Evolutionary conservation across 2,329 filamentous ascomycete genomes (phyloP).

Genomic region (Trichoderma oligosporum): DNA sequence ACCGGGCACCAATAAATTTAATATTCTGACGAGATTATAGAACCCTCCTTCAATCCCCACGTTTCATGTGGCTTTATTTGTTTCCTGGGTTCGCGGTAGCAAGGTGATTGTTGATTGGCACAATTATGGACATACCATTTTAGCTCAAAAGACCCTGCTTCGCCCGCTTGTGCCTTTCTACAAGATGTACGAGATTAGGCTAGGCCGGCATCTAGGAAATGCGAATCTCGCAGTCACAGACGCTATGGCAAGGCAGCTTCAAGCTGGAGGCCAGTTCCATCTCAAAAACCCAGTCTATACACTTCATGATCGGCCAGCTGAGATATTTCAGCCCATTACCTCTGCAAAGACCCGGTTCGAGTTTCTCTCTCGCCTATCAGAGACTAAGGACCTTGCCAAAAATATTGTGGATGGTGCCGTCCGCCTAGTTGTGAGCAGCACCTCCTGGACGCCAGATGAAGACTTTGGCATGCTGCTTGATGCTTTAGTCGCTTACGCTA

Average conservation of each 20-base stretch:
- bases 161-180: slow-evolving; percentile 78
- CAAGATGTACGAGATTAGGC: slow-evolving; percentile 69
- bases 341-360: slow-evolving; percentile 43
- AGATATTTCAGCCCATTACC: slow-evolving; percentile 71
- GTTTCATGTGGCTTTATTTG: slow-evolving; percentile 67
- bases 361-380: slow-evolving; percentile 63
- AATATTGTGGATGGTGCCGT: slow-evolving; percentile 56
- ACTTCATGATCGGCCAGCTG: slow-evolving; percentile 81
- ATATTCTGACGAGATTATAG: slow-evolving; percentile 38
- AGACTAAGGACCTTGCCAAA: slow-evolving; percentile 57
- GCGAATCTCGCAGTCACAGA: slow-evolving; percentile 84
- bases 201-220: slow-evolving; percentile 63
- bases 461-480: slow-evolving; percentile 87
- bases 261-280: slow-evolving; percentile 54
- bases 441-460: slow-evolving; percentile 96
- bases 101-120: slow-evolving; percentile 94
- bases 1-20: not conserved
- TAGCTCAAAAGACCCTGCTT: slow-evolving; percentile 57
- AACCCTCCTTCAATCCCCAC: slow-evolving; percentile 96
- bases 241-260: slow-evolving; percentile 77
- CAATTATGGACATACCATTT: slow-evolving; percentile 95
- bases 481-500: slow-evolving; percentile 72
- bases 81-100: slow-evolving; percentile 74
- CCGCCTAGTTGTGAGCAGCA: slow-evolving; percentile 81
- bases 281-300: slow-evolving; percentile 64